phyloP scores from a whole-genome alignment of 139 green algal species.

The Chlorella sp. region DNA sequence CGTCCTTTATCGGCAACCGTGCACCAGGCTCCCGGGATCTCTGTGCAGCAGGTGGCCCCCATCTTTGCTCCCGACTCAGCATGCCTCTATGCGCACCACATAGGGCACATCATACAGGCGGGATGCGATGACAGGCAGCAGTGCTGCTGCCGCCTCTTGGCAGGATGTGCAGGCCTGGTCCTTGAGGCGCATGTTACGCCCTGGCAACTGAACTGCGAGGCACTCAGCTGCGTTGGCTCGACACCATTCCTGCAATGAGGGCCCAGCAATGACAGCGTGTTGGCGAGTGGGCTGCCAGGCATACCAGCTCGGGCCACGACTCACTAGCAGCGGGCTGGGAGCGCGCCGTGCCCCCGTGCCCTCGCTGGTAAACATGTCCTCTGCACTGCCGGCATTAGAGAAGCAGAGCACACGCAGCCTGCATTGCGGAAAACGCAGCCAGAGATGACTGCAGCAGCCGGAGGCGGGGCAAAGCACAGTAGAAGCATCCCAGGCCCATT shows the following conservation, averaged over 20 bases:
- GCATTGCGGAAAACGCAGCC: background rate
- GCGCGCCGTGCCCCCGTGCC: conserved; percentile 65
- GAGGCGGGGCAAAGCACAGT: background rate
- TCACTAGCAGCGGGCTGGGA: conserved; percentile 66
- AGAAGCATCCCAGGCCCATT: too few species aligned
- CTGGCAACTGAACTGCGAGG: conserved; percentile 78
- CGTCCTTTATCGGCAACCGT: too few species aligned
- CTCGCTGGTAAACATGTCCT: conserved; percentile 90
- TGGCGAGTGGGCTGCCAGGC: background rate
- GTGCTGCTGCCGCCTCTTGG: conserved; percentile 45
- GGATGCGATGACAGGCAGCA: conserved; percentile 62
- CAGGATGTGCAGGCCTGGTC: conserved; percentile 50
- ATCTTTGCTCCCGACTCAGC: background rate
- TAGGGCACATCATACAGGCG: conserved; percentile 53
- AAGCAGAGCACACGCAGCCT: conserved; percentile 74
- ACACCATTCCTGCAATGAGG: conserved; percentile 70
- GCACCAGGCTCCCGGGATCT: too few species aligned
- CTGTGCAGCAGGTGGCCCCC: background rate
- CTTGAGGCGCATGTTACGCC: conserved; percentile 46
- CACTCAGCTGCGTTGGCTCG: conserved; percentile 49
- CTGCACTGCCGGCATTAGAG: conserved; percentile 74
- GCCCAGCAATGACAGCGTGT: background rate
- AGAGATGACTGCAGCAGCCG: background rate
- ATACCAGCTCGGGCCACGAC: background rate
- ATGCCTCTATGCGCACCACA: conserved; percentile 31